Percentiles rank a stretch among this genome's conserved stretches.
These are phyloP conservation scores for Alternaria sp. DNA, from an alignment of 2,329 filamentous ascomycete species.

Conservation along the genomic window DNA sequence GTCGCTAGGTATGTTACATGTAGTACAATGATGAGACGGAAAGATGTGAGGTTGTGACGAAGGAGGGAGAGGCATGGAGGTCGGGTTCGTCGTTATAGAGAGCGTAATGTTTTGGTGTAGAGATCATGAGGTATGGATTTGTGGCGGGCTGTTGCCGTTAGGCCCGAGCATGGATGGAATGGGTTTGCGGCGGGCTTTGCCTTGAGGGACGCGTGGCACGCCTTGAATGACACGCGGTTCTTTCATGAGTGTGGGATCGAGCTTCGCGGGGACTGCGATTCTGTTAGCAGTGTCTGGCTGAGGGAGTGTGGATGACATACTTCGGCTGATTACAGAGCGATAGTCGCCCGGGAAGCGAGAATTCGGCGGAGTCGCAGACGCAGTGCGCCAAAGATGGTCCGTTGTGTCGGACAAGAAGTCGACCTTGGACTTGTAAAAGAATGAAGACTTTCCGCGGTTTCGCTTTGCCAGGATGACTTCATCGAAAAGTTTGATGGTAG, in stretches of 20 bases:
- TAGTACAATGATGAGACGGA: slow-evolving; percentile 17
- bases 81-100: slow-evolving; percentile 26
- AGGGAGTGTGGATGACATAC: slow-evolving; percentile 40
- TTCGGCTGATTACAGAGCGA: slow-evolving; percentile 57
- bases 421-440: slow-evolving; percentile 65
- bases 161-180: slow-evolving; percentile 53
- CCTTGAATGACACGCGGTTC: slow-evolving; percentile 90
- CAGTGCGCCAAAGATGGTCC: slow-evolving; percentile 80
- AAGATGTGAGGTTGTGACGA: slow-evolving; percentile 6
- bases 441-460: slow-evolving; percentile 68
- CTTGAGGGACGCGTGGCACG: slow-evolving; percentile 67
- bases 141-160: slow-evolving; percentile 26
- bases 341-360: slow-evolving; percentile 63
- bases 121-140: slow-evolving; percentile 39
- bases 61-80: slow-evolving; percentile 20
- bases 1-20: slow-evolving; percentile 44
- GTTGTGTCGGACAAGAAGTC: slow-evolving; percentile 74
- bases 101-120: slow-evolving; percentile 12
- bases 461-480: slow-evolving; percentile 83
- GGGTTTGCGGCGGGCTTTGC: slow-evolving; percentile 58
- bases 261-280: slow-evolving; percentile 74
- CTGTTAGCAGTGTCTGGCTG: slow-evolving; percentile 49
- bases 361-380: slow-evolving; percentile 63
- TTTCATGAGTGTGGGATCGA: slow-evolving; percentile 88
- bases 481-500: slow-evolving; percentile 78